Evolutionary conservation across 805 yeast species (phyloP).

Genomic region (Cyberlindnera samutprakarnensis): DNA sequence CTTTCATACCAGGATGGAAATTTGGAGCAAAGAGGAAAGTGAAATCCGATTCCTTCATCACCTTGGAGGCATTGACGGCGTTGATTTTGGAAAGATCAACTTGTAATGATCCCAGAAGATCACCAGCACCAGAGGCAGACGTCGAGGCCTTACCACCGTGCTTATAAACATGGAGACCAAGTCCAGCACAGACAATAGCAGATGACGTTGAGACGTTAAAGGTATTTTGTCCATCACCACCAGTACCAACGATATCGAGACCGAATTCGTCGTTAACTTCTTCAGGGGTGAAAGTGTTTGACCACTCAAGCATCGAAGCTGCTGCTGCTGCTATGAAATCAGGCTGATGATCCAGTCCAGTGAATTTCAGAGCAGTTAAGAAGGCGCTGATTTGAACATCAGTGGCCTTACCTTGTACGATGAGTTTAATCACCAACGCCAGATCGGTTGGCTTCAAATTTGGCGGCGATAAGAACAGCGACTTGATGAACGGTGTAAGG

Average conservation of each 20-base stretch:
- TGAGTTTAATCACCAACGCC: constrained; percentile 49
- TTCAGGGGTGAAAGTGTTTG: constrained; percentile 43
- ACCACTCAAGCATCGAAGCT: constrained; percentile 56
- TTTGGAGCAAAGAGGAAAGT: constrained; percentile 87
- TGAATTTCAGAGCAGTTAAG: constrained; percentile 65
- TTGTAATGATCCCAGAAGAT: constrained; percentile 72
- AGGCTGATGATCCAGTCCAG: constrained; percentile 74
- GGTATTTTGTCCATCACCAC: constrained; percentile 97
- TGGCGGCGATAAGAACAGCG: constrained; percentile 54
- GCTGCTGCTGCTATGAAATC: constrained; percentile 85
- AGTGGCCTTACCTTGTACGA: constrained; percentile 53
- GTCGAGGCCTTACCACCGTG: constrained; percentile 98
- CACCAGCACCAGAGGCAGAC: constrained; percentile 91
- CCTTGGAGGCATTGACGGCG: constrained; percentile 48
- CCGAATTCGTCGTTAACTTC: constrained; percentile 40
- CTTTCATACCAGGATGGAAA: constrained; percentile 87
- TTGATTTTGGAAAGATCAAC: constrained; percentile 71
- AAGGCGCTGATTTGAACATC: constrained; percentile 74
- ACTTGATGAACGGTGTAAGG: constrained; percentile 55
- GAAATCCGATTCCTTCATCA: constrained; percentile 42
- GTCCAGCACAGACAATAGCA: constrained; percentile 92
- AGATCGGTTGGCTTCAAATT: constrained; percentile 59
- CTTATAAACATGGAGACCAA: constrained; percentile 71
- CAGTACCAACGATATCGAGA: constrained; percentile 94
- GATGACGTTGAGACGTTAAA: constrained; percentile 94